phyloP scores from a whole-genome alignment of 2,329 filamentous ascomycete genomes.

The Trichoderma koningii region DNA sequence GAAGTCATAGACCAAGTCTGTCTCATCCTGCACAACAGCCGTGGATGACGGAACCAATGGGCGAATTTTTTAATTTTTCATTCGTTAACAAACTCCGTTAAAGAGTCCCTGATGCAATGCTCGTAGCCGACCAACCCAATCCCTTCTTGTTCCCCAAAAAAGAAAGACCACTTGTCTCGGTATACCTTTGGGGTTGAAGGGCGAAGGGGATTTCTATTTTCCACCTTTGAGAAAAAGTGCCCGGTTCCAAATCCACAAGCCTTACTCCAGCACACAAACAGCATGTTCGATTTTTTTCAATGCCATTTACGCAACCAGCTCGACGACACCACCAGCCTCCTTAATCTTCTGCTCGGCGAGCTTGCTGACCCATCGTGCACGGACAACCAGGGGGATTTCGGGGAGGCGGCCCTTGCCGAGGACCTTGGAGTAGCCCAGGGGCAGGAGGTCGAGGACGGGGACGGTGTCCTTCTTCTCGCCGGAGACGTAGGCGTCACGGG shows the following conservation, averaged over 20 bases:
- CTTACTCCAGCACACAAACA: constrained; percentile 35
- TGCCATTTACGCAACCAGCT: constrained; percentile 77
- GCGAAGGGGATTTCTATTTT: constrained; percentile 29
- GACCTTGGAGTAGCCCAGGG: constrained; percentile 97
- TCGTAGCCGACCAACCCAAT: constrained; percentile 44
- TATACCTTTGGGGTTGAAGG: constrained; percentile 23
- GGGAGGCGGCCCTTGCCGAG: constrained; percentile 98
- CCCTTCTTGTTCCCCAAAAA: constrained; percentile 29
- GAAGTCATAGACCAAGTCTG: neutral
- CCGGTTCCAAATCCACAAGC: constrained; percentile 39
- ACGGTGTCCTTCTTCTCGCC: constrained; percentile 84
- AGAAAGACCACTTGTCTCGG: constrained; percentile 22
- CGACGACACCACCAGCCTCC: constrained; percentile 91
- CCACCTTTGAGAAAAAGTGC: constrained; percentile 29
- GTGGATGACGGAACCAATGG: constrained; percentile 32
- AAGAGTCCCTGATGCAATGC: constrained; percentile 48
- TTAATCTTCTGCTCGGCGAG: constrained; percentile 99
- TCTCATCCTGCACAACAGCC: constrained; percentile 16
- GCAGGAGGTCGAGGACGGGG: constrained; percentile 95
- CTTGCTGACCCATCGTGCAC: constrained; percentile 91
- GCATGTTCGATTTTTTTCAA: constrained; percentile 10
- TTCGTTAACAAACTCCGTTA: constrained; percentile 45
- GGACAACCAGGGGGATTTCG: constrained; percentile 89
- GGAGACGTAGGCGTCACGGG: constrained; percentile 87
- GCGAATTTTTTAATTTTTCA: constrained; percentile 45